phyloP scores from a whole-genome alignment of 2,329 filamentous ascomycete species.

The Cyphellophora attinorum region DNA sequence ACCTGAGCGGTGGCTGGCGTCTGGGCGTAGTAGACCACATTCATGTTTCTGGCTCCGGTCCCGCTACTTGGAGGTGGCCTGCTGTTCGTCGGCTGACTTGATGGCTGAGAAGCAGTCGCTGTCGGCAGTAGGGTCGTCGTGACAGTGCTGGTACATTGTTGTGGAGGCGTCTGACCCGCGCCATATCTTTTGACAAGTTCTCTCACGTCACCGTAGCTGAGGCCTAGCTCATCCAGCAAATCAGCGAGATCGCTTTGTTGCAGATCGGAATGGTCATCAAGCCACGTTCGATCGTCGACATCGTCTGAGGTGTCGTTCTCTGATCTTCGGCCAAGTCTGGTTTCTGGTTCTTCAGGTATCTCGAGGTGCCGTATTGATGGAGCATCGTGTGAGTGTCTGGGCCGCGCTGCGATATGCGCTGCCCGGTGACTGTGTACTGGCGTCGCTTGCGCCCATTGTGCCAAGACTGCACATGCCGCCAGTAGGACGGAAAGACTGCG shows the following conservation, averaged over 20 bases:
- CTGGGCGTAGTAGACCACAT: slow-evolving; percentile 21
- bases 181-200: slow-evolving; percentile 1
- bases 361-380: background rate
- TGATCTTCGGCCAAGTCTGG: background rate
- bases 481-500: no score
- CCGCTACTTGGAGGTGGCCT: slow-evolving; percentile 1
- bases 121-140: background rate
- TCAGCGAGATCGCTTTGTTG: background rate
- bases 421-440: no score
- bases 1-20: slow-evolving; percentile 14
- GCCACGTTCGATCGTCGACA: background rate
- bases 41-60: slow-evolving; percentile 10
- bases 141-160: background rate
- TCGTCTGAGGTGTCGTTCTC: background rate
- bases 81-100: background rate
- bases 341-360: background rate
- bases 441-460: no score
- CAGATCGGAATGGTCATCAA: background rate
- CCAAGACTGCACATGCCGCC: no score
- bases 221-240: background rate
- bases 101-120: background rate
- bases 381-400: no score
- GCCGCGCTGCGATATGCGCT: no score
- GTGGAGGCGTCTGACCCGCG: background rate
- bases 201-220: background rate